Base-by-base conservation (phyloP, 148 eudicot species). In the Silene conica region DNA sequence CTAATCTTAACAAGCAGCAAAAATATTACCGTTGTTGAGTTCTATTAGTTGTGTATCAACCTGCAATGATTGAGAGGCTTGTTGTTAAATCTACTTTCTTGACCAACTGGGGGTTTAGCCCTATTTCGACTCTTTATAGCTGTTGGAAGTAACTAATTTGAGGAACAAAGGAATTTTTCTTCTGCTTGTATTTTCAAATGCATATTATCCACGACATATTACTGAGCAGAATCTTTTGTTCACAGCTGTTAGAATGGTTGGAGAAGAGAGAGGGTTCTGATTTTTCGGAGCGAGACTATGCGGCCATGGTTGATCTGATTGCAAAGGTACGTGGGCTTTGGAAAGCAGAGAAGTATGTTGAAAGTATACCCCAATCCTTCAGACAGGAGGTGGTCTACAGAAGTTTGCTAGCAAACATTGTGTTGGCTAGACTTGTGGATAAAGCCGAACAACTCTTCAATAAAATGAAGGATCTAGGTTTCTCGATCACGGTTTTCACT, bases 171-270 rank as follows among this genome's bases (percentile, higher is more conserved):
- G 28, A 34, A 26, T 12, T 13, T 7, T 10, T 19, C 34, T 60
- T 45, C 3, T 22, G 9, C 43, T 38, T 38, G 43, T 67, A 1
- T 21, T 28, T 28, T n/a, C 18, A 38, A 50, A 50, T 50, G 55
- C 18, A 16, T 64, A 56, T 63, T 65, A 45, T 61, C 43, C 31
- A 48, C 25, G 19, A 13, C 50, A 3, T 48, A 5, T 34, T 5
- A 66, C 34, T n/a, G 21, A 18, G 14, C 23, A 60, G 59, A 9
- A 66, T 25, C 21, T 71, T 69, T 57, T 20, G 34, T 74, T 26
- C 72, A 68, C 85, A 92, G 98, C 75, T 95, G 52, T 92, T 87
- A 9, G 97, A 95, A 78, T 95, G 97, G 97, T 66, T 89, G 69
- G 93, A 91, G 77, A 69, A 80, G 43, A 80, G 67, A 10, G 83